Percentiles rank a stretch among this genome's conserved stretches.
Conservation (phyloP, 1,284 basidiomycete genomes). For the Cryptococcus sp. region DNA sequence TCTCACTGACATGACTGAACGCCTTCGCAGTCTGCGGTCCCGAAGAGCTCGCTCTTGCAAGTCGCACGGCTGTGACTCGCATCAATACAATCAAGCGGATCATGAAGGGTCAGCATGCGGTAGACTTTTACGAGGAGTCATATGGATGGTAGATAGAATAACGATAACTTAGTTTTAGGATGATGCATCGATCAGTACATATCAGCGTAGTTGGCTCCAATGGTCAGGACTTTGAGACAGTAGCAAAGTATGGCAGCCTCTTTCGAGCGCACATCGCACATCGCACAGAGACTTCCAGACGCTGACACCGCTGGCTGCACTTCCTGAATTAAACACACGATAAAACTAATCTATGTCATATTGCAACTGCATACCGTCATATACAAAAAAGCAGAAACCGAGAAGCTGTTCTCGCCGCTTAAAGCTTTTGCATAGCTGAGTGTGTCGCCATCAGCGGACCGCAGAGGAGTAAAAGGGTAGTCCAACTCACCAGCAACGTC, state of each 20-base stretch:
- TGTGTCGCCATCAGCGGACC: constrained; percentile 2
- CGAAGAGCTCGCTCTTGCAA: constrained; percentile 8
- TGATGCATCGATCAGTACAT: no score
- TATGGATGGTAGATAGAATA: constrained; percentile 24
- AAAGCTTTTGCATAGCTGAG: constrained; percentile 43
- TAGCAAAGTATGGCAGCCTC: no score
- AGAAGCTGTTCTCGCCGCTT: constrained; percentile 13
- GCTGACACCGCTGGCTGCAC: no score
- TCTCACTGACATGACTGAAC: neutral
- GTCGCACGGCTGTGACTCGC: constrained; percentile 11
- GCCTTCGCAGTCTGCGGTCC: constrained; percentile 26
- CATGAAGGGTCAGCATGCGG: constrained; percentile 14
- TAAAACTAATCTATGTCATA: no score
- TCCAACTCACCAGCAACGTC: constrained; percentile 67
- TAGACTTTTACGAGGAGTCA: constrained; percentile 24
- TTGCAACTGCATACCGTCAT: no score
- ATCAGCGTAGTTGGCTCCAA: no score
- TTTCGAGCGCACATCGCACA: no score
- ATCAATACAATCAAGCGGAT: constrained; percentile 12
- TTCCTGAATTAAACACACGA: no score
- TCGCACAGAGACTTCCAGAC: no score
- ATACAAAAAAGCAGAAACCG: neutral
- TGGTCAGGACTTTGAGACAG: no score
- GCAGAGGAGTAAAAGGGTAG: neutral
- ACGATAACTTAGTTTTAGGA: neutral